Evolutionary conservation across 2,329 filamentous ascomycete species (phyloP).

Genomic region (Madurella mycetomatis): DNA sequence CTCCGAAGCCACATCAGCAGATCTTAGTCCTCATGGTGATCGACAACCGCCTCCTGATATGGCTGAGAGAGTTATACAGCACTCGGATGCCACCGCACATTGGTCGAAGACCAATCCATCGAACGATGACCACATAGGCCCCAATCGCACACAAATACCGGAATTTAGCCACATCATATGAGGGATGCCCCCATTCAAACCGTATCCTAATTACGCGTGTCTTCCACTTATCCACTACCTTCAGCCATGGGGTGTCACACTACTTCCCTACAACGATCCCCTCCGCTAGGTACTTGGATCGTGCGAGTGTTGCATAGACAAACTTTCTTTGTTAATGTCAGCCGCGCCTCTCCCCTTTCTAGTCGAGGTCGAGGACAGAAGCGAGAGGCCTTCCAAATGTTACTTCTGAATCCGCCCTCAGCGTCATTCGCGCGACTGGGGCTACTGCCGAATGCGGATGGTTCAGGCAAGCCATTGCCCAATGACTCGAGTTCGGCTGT

Average conservation of each 20-base stretch:
- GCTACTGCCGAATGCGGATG: slow-evolving; percentile 16
- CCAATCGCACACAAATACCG: neutral
- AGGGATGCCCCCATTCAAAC: neutral
- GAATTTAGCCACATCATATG: slow-evolving; percentile 14
- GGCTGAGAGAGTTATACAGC: neutral
- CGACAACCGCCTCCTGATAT: neutral
- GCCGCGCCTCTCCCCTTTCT: neutral
- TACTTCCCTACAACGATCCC: slow-evolving; percentile 11
- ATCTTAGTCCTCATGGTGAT: neutral
- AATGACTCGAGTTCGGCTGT: neutral
- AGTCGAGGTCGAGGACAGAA: slow-evolving; percentile 8
- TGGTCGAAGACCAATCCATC: neutral
- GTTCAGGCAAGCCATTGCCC: slow-evolving; percentile 20
- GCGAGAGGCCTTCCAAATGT: slow-evolving; percentile 9
- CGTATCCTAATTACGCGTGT: no score
- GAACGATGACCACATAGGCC: neutral
- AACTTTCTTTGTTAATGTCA: neutral
- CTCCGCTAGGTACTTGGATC: slow-evolving; percentile 17
- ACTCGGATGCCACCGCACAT: neutral
- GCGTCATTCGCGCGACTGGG: slow-evolving; percentile 9
- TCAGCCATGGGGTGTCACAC: slow-evolving; percentile 14
- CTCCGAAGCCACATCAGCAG: neutral
- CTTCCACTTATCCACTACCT: slow-evolving; percentile 16
- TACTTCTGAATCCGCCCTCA: slow-evolving; percentile 5
- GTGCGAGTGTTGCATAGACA: neutral